These are phyloP conservation scores for Nicotiana sylvestris DNA, from an alignment of 257 asterid species.

Conservation along the genomic window DNA sequence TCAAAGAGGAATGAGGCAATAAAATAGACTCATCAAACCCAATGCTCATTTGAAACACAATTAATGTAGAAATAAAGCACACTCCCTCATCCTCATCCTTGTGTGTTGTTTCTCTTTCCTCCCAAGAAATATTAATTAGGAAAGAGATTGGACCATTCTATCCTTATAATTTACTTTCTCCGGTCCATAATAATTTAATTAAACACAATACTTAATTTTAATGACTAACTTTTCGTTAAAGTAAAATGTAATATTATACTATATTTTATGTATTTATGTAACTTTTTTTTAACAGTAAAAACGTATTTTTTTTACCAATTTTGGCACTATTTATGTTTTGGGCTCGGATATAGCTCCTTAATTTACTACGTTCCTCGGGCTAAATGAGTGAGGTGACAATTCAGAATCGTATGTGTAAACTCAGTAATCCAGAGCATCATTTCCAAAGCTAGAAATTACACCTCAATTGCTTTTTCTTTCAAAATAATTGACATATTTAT, in stretches of 20 bases:
- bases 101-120: too few species aligned
- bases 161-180: too few species aligned
- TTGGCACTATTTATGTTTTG: too few species aligned
- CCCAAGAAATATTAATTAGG: too few species aligned
- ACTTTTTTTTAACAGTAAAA: too few species aligned
- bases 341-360: background rate
- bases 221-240: too few species aligned
- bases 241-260: background rate
- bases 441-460: background rate
- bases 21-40: background rate
- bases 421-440: background rate
- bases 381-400: background rate
- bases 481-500: background rate
- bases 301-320: too few species aligned
- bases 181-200: too few species aligned
- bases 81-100: too few species aligned
- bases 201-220: too few species aligned
- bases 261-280: background rate
- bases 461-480: background rate
- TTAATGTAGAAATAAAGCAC: background rate
- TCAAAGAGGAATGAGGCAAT: slow-evolving; percentile 8
- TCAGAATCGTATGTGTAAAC: background rate
- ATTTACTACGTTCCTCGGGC: background rate
- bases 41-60: background rate
- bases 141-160: too few species aligned